Percentiles rank a stretch among this genome's conserved stretches.
Evolutionary conservation across 257 asterid genomes (phyloP).

Genomic region (Ilex aquifolium): DNA sequence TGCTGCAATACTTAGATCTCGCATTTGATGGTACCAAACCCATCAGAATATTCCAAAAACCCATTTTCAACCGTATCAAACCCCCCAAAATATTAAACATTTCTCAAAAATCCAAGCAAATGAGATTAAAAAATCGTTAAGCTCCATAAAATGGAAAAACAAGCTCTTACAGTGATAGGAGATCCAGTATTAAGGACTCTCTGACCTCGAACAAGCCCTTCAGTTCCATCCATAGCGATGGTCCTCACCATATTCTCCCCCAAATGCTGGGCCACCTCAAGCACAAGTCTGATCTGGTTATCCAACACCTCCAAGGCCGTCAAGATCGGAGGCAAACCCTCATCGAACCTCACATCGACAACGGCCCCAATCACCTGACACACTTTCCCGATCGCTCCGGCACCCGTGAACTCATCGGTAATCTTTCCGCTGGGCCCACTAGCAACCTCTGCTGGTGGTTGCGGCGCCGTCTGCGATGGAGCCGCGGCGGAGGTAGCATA

Average conservation of each 20-base stretch:
- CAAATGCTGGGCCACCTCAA: slow-evolving; percentile 90
- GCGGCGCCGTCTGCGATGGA: slow-evolving; percentile 19
- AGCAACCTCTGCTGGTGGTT: slow-evolving; percentile 31
- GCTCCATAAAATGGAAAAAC: neutral
- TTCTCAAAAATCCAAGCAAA: neutral
- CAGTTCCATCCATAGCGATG: slow-evolving; percentile 96
- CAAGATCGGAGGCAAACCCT: slow-evolving; percentile 88
- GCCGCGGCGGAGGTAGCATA: slow-evolving; percentile 61
- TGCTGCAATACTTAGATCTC: too few relatives aligned
- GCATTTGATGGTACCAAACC: too few relatives aligned
- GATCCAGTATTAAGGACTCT: slow-evolving; percentile 85
- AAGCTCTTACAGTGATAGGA: slow-evolving; percentile 68
- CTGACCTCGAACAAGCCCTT: slow-evolving; percentile 87
- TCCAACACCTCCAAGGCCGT: slow-evolving; percentile 86
- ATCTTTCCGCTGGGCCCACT: slow-evolving; percentile 49
- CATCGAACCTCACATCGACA: slow-evolving; percentile 77
- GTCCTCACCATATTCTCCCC: slow-evolving; percentile 84
- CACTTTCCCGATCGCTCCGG: slow-evolving; percentile 65
- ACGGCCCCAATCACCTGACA: slow-evolving; percentile 96
- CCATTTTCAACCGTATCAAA: too few relatives aligned
- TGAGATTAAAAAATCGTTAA: neutral
- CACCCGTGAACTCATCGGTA: slow-evolving; percentile 77
- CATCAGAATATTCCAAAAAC: too few relatives aligned
- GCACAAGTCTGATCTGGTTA: slow-evolving; percentile 80
- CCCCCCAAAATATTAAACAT: neutral